A percentile compares a stretch with the other conserved stretches of the same genome.
These are phyloP conservation scores for Sideroxylon spinosum DNA, from an alignment of 179 eudicot genomes.

Conservation along the genomic window DNA sequence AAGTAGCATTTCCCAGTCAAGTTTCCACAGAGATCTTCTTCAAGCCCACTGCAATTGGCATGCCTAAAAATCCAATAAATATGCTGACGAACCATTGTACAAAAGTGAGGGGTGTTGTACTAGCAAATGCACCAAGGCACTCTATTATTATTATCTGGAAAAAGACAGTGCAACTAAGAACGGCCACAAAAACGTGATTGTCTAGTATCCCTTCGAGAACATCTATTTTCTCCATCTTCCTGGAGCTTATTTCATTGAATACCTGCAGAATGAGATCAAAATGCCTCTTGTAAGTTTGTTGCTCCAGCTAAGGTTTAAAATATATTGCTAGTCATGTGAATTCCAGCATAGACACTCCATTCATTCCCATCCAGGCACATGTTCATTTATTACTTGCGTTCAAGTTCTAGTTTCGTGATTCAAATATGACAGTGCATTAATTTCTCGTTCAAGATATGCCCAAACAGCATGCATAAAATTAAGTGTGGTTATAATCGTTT, in stretches of 20 bases:
- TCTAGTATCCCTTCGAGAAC: conserved; percentile 78
- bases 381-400: not conserved
- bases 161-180: conserved; percentile 56
- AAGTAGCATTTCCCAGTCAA: not conserved
- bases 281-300: not conserved
- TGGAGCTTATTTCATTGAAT: conserved; percentile 80
- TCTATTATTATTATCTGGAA: conserved; percentile 79
- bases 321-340: not conserved
- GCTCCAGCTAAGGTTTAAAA: not conserved
- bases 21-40: conserved; percentile 48
- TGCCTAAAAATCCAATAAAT: conserved; percentile 68
- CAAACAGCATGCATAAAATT: too few species aligned
- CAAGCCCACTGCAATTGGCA: conserved; percentile 75
- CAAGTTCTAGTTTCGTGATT: not conserved
- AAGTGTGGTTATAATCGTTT: not conserved
- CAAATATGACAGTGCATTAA: not conserved
- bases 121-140: conserved; percentile 79
- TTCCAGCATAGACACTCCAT: too few species aligned
- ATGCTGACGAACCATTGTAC: conserved; percentile 62
- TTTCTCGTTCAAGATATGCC: not conserved
- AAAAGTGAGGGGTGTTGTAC: conserved; percentile 68
- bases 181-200: conserved; percentile 68
- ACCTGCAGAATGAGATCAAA: conserved; percentile 42
- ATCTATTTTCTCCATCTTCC: conserved; percentile 80
- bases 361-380: not conserved